These are phyloP conservation scores for Acanthamoeba divionensis DNA, from an alignment of 208 protist genomes.

Conservation along the genomic window DNA sequence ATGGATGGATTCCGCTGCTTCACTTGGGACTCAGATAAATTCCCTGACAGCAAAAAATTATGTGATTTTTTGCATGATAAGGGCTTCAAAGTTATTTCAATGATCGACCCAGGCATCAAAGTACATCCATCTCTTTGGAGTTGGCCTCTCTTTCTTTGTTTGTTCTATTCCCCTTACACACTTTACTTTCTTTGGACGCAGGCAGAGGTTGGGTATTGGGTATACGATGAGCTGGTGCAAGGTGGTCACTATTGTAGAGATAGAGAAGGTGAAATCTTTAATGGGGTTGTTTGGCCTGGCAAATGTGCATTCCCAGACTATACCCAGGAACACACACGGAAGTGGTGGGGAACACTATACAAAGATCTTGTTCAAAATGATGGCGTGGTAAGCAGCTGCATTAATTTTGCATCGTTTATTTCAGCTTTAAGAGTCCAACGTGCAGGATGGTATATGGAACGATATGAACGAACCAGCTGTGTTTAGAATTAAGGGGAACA, in stretches of 20 bases:
- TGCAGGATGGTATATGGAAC: neutral
- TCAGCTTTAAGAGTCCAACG: no score
- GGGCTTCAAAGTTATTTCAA: constrained; percentile 31
- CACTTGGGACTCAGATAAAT: neutral
- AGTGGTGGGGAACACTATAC: neutral
- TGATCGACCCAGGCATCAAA: neutral
- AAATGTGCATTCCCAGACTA: neutral
- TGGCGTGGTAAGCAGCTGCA: no score
- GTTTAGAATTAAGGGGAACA: neutral
- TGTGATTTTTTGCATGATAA: constrained; percentile 3
- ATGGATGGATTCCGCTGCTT: constrained; percentile 6
- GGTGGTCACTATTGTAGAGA: no score
- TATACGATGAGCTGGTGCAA: no score
- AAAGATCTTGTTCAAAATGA: neutral
- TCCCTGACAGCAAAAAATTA: constrained; percentile 34
- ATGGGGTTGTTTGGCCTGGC: constrained; percentile 7
- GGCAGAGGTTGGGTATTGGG: no score
- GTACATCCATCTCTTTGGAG: no score
- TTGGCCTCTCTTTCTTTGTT: no score
- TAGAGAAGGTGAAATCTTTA: neutral
- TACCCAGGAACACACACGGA: neutral
- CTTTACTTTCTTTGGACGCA: no score
- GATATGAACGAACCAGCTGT: constrained; percentile 43
- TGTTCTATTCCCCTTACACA: no score
- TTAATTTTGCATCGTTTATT: no score